Conservation (phyloP, 1,139 yeast genomes). For the Sugiyamaella japonica region DNA sequence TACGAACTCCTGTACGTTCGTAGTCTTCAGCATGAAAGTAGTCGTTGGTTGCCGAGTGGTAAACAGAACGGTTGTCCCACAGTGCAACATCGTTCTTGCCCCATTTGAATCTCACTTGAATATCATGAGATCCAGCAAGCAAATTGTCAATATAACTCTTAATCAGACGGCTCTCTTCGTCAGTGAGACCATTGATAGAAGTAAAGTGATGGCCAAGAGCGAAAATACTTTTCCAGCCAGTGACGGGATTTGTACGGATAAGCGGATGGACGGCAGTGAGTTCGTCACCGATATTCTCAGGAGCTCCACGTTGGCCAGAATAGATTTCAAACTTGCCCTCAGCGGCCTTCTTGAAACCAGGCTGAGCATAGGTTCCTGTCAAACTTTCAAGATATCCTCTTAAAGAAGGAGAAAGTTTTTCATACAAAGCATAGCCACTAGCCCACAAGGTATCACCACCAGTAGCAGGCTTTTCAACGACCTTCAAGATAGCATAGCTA, state of each 20-base stretch:
- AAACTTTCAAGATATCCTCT: slow-evolving; percentile 46
- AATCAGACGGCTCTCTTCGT: slow-evolving; percentile 47
- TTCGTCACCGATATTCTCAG: slow-evolving; percentile 36
- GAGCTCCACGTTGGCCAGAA: slow-evolving; percentile 39
- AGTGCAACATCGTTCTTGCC: slow-evolving; percentile 56
- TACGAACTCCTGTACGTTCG: slow-evolving; percentile 33
- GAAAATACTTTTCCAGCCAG: slow-evolving; percentile 53
- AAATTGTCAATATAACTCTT: slow-evolving; percentile 44
- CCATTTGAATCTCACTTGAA: slow-evolving; percentile 58
- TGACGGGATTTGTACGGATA: slow-evolving; percentile 55
- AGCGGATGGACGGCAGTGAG: slow-evolving; percentile 46
- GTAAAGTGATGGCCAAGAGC: slow-evolving; percentile 46
- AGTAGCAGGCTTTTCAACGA: slow-evolving; percentile 45
- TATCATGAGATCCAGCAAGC: slow-evolving; percentile 46
- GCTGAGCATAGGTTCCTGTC: slow-evolving; percentile 36
- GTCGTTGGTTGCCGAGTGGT: slow-evolving; percentile 33
- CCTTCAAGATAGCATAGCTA: slow-evolving; percentile 47
- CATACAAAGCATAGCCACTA: slow-evolving; percentile 50
- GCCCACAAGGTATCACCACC: slow-evolving; percentile 53
- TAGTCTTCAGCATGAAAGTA: slow-evolving; percentile 14
- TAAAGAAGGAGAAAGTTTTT: slow-evolving; percentile 47
- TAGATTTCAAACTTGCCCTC: slow-evolving; percentile 39
- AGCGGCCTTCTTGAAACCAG: slow-evolving; percentile 37
- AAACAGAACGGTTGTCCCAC: slow-evolving; percentile 41
- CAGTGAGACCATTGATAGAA: slow-evolving; percentile 46